Evolutionary conservation across 495 filamentous ascomycete genomes (phyloP).

Genomic region (Xylaria intraflava): DNA sequence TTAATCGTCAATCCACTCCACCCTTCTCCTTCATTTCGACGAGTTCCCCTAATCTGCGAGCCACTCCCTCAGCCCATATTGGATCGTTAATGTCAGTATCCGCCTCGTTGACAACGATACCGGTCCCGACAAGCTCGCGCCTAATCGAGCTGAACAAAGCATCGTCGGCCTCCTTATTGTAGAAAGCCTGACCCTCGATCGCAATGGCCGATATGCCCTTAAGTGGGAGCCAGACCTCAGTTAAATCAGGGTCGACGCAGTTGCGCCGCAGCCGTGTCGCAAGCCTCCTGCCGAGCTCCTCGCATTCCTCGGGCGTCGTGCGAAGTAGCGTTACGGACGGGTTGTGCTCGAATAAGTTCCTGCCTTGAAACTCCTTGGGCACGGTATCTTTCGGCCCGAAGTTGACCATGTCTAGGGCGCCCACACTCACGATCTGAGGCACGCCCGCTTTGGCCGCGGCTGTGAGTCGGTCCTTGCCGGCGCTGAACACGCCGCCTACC

Average conservation of each 20-base stretch:
- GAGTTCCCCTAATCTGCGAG: slow-evolving; percentile 16
- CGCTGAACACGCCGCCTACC: slow-evolving; percentile 55
- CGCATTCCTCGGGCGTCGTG: slow-evolving; percentile 49
- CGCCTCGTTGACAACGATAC: slow-evolving; percentile 31
- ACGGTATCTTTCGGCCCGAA: slow-evolving; percentile 53
- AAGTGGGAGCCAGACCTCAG: slow-evolving; percentile 51
- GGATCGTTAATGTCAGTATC: slow-evolving; percentile 35
- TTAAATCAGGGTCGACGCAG: slow-evolving; percentile 27
- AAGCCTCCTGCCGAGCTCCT: slow-evolving; percentile 46
- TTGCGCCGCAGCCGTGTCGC: slow-evolving; percentile 42
- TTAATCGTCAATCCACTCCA: no score
- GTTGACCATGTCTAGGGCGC: slow-evolving; percentile 64
- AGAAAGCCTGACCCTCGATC: slow-evolving; percentile 27
- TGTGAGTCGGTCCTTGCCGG: slow-evolving; percentile 47
- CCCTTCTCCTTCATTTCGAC: slow-evolving; percentile 10
- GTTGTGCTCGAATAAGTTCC: slow-evolving; percentile 58
- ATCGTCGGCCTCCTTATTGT: slow-evolving; percentile 30
- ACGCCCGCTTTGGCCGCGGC: slow-evolving; percentile 48
- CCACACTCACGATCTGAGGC: slow-evolving; percentile 56
- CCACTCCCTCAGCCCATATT: slow-evolving; percentile 35
- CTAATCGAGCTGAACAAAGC: slow-evolving; percentile 40
- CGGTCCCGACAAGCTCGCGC: slow-evolving; percentile 25
- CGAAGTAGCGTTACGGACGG: slow-evolving; percentile 58
- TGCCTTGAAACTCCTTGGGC: slow-evolving; percentile 38
- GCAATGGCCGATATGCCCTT: slow-evolving; percentile 41